Conservation (phyloP, 2,329 filamentous ascomycete species). For the Chaetomium sp. region DNA sequence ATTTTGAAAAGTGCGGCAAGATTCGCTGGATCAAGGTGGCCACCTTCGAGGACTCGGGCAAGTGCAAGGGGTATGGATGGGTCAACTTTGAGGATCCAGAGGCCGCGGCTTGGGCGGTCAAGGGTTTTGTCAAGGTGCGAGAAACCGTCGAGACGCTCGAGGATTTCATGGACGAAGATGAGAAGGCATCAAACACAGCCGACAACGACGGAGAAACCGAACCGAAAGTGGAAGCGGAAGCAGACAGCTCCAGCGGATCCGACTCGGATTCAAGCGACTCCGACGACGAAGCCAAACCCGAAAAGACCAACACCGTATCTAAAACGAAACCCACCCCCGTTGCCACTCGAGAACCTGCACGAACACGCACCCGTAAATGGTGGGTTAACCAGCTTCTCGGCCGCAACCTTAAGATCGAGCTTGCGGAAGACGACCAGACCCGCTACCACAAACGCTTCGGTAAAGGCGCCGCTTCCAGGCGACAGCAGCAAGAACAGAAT, state of each 20-base stretch:
- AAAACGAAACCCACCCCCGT: slow-evolving; percentile 30
- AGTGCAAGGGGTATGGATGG: slow-evolving; percentile 98
- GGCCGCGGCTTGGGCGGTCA: slow-evolving; percentile 68
- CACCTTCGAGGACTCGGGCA: slow-evolving; percentile 92
- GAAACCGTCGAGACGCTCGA: slow-evolving; percentile 58
- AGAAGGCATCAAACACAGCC: slow-evolving; percentile 50
- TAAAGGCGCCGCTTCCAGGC: slow-evolving; percentile 51
- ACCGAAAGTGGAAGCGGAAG: too few species aligned
- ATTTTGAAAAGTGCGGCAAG: slow-evolving; percentile 80
- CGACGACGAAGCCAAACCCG: slow-evolving; percentile 11
- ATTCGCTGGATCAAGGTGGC: slow-evolving; percentile 81
- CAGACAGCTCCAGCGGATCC: too few species aligned
- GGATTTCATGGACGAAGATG: slow-evolving; percentile 50
- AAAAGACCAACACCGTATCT: neutral
- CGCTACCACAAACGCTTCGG: slow-evolving; percentile 93
- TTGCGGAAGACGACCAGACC: slow-evolving; percentile 82
- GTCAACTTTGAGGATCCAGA: slow-evolving; percentile 79
- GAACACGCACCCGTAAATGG: slow-evolving; percentile 61
- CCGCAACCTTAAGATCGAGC: slow-evolving; percentile 78
- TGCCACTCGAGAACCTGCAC: slow-evolving; percentile 32
- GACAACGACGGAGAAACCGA: neutral
- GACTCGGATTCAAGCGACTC: slow-evolving; percentile 17
- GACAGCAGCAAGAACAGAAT: slow-evolving; percentile 25
- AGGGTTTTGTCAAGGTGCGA: slow-evolving; percentile 70
- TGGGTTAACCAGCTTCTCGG: slow-evolving; percentile 82